A percentile compares a stretch with the other conserved stretches of the same genome.
These are phyloP conservation scores for Trichophyton equinum DNA, from an alignment of 2,329 filamentous ascomycete species.

Conservation along the genomic window DNA sequence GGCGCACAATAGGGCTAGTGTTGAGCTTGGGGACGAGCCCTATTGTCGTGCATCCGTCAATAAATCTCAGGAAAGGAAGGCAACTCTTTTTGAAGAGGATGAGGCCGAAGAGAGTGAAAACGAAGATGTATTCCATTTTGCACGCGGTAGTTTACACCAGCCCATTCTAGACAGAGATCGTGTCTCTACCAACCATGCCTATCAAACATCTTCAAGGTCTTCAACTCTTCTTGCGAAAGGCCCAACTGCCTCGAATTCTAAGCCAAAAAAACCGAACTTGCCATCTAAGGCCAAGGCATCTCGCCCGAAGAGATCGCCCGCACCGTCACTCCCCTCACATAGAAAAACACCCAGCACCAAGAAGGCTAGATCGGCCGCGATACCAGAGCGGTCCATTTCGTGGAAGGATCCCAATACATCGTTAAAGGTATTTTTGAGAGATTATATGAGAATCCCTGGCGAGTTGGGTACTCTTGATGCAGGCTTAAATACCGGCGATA, in stretches of 20 bases:
- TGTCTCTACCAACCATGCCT: background rate
- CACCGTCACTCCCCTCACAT: background rate
- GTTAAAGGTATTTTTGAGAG: conserved; percentile 27
- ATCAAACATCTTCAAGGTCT: background rate
- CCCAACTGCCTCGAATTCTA: background rate
- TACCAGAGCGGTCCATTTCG: conserved; percentile 14
- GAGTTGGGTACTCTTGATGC: conserved; percentile 18
- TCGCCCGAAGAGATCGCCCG: background rate
- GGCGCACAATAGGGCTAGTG: background rate
- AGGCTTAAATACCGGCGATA: conserved; percentile 12
- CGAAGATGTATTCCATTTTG: background rate
- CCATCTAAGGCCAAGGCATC: background rate
- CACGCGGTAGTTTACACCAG: background rate
- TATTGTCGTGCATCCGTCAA: background rate
- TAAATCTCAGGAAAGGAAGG: background rate
- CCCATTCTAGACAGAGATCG: background rate
- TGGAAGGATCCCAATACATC: conserved; percentile 26
- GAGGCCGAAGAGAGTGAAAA: background rate
- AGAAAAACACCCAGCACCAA: background rate
- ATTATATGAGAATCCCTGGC: conserved; percentile 21
- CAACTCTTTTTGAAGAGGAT: background rate
- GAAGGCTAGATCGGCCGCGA: background rate
- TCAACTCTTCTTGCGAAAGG: background rate
- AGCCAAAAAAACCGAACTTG: background rate
- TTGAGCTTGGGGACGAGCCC: conserved; percentile 14